These are phyloP conservation scores for Neofusicoccum cordaticola DNA, from an alignment of 2,329 filamentous ascomycete genomes.

Conservation along the genomic window DNA sequence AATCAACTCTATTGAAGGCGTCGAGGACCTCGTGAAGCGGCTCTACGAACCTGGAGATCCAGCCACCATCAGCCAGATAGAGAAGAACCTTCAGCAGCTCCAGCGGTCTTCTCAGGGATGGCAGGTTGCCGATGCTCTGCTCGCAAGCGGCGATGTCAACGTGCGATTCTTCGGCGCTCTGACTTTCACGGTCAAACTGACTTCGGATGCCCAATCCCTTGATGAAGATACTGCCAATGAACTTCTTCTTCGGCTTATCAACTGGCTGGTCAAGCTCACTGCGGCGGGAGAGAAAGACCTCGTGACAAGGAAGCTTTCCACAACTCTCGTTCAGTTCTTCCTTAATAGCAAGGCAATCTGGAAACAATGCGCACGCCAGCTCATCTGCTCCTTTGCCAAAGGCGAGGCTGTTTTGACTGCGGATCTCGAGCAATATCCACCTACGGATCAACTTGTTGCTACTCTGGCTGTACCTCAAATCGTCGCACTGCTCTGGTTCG, in stretches of 20 bases:
- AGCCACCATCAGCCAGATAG: slow-evolving; percentile 52
- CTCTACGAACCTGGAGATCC: slow-evolving; percentile 49
- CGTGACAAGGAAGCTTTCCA: slow-evolving; percentile 71
- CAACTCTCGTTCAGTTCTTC: slow-evolving; percentile 74
- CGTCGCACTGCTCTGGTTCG: slow-evolving; percentile 63
- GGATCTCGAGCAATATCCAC: slow-evolving; percentile 44
- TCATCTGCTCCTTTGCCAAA: slow-evolving; percentile 58
- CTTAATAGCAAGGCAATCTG: slow-evolving; percentile 67
- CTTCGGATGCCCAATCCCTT: slow-evolving; percentile 39
- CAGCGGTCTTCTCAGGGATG: slow-evolving; percentile 81
- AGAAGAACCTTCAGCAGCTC: slow-evolving; percentile 73
- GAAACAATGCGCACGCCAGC: slow-evolving; percentile 62
- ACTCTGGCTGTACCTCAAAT: slow-evolving; percentile 51
- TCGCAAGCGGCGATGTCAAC: slow-evolving; percentile 67
- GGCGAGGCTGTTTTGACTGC: slow-evolving; percentile 50
- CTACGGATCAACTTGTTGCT: slow-evolving; percentile 46
- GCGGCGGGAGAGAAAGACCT: slow-evolving; percentile 35
- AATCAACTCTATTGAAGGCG: slow-evolving; percentile 26
- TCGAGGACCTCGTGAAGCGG: slow-evolving; percentile 48
- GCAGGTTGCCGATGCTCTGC: slow-evolving; percentile 75
- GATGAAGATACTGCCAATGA: slow-evolving; percentile 35
- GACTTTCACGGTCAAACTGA: slow-evolving; percentile 91
- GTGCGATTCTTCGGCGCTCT: slow-evolving; percentile 90
- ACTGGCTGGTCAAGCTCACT: slow-evolving; percentile 53
- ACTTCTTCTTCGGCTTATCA: slow-evolving; percentile 50